Evolutionary conservation across 2,329 filamentous ascomycete genomes (phyloP).

Genomic region (Penicillium sumatraense): DNA sequence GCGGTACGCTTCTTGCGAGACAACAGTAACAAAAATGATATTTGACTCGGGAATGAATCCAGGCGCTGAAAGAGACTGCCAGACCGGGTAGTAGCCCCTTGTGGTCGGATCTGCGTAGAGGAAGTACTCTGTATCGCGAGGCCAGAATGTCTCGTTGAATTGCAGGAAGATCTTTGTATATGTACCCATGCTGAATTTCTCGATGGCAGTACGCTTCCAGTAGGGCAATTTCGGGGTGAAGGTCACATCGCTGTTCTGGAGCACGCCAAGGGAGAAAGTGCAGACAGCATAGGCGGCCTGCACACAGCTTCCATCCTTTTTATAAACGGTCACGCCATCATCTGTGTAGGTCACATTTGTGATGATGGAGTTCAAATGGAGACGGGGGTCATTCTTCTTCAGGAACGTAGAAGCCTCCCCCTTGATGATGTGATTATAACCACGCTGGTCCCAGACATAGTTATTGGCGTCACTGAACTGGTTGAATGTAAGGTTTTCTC

Average conservation of each 20-base stretch:
- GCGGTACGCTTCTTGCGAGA: slow-evolving; percentile 59
- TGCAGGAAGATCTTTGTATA: slow-evolving; percentile 77
- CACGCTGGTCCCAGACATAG: slow-evolving; percentile 64
- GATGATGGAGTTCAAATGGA: slow-evolving; percentile 64
- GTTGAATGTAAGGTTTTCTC: slow-evolving; percentile 65
- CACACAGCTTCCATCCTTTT: slow-evolving; percentile 60
- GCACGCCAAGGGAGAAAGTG: slow-evolving; percentile 70
- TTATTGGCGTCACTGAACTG: slow-evolving; percentile 67
- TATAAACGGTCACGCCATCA: slow-evolving; percentile 58
- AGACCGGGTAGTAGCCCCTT: slow-evolving; percentile 64
- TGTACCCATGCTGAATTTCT: slow-evolving; percentile 69
- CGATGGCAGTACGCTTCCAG: slow-evolving; percentile 69
- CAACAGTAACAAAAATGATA: slow-evolving; percentile 69
- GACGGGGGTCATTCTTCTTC: slow-evolving; percentile 56
- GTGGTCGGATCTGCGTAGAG: slow-evolving; percentile 56
- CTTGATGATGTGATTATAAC: slow-evolving; percentile 63
- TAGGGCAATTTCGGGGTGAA: slow-evolving; percentile 64
- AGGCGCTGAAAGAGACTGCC: slow-evolving; percentile 63
- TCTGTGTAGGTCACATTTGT: slow-evolving; percentile 59
- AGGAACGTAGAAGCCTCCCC: slow-evolving; percentile 64
- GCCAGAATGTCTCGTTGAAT: slow-evolving; percentile 71
- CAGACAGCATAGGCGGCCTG: slow-evolving; percentile 66
- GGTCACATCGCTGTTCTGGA: slow-evolving; percentile 64
- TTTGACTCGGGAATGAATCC: slow-evolving; percentile 66
- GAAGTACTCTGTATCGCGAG: slow-evolving; percentile 57